Percentiles rank a stretch among this genome's conserved stretches.
These are phyloP conservation scores for Fusarium decemcellulare DNA, from an alignment of 2,329 filamentous ascomycete genomes.

Conservation along the genomic window DNA sequence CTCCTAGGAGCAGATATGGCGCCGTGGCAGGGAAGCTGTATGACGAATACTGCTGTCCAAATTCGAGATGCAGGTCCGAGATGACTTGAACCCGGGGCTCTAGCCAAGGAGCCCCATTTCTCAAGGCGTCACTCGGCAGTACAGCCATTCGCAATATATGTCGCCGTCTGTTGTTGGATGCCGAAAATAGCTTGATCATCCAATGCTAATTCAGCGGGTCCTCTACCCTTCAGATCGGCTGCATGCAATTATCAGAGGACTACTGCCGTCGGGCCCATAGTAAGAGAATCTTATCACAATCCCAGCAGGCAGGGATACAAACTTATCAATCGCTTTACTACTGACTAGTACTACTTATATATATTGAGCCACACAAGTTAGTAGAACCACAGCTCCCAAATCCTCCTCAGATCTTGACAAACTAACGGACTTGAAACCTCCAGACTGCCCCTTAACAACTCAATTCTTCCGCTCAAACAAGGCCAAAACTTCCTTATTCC, in stretches of 20 bases:
- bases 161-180: not conserved
- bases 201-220: not conserved
- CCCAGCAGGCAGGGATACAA: no score
- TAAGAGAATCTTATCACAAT: no score
- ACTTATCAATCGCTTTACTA: no score
- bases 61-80: slow-evolving; percentile 64
- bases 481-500: slow-evolving; percentile 9
- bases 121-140: not conserved
- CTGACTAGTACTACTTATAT: no score
- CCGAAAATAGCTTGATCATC: not conserved
- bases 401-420: not conserved
- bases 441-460: not conserved
- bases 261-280: not conserved
- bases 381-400: not conserved
- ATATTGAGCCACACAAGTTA: no score
- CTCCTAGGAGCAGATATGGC: slow-evolving; percentile 60
- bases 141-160: not conserved
- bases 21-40: slow-evolving; percentile 56
- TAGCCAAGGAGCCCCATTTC: no score
- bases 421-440: not conserved
- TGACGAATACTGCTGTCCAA: slow-evolving; percentile 55
- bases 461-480: slow-evolving; percentile 23
- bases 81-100: slow-evolving; percentile 46
- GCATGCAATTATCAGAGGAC: slow-evolving; percentile 4
- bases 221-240: not conserved